Base-by-base conservation (phyloP, 1,139 yeast species). In the Geotrichum siamense region DNA sequence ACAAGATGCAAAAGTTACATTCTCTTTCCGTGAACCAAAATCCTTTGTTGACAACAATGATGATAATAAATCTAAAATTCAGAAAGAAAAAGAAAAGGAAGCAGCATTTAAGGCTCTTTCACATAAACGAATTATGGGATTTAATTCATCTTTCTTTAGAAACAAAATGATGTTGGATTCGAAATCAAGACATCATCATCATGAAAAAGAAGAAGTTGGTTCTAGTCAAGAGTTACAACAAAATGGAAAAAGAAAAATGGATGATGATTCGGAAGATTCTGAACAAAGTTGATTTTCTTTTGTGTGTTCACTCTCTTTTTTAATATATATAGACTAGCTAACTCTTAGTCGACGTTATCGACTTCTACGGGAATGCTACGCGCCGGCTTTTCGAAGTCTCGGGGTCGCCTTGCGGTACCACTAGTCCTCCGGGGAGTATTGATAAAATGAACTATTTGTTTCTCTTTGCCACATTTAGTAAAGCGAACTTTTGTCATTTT, bases 1-100 rank as follows among this genome's bases (percentile, higher is more conserved):
- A 41, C 60, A 53, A 5, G 67, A 62, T 43, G 63, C 64, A 1
- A 63, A 59, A 31, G 51, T 61, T 26, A 61, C 67, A 20, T 46
- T 51, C 21, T 57, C 63, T n/a, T 47, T 62, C 25, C 48, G 64
- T 21, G 26, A 23, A 23, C 6, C 26, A 23, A 8, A 10, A 10
- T 23, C 9, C 26, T 8, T 23, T 10, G 10, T 6, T 23, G 6
- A 23, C 10, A 8, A 23, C 26, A n/a, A n/a, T 23, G 26, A 23
- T 23, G 26, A 10, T 23, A 6, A 23, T 23, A 6, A 23, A 23
- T 8, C 26, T 5, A 17, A 16, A 6, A 19, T 16, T n/a, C n/a
- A 16, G n/a, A 13, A 17, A 30, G 34, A 19, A 5, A n/a, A 16
- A 6, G 34, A 30, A 17, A 19, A 30, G 15, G n/a, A n/a, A n/a